These are phyloP conservation scores for Thuidium tamariscinum DNA, from an alignment of 225 moss, liverwort and hornwort genomes.

Conservation along the genomic window DNA sequence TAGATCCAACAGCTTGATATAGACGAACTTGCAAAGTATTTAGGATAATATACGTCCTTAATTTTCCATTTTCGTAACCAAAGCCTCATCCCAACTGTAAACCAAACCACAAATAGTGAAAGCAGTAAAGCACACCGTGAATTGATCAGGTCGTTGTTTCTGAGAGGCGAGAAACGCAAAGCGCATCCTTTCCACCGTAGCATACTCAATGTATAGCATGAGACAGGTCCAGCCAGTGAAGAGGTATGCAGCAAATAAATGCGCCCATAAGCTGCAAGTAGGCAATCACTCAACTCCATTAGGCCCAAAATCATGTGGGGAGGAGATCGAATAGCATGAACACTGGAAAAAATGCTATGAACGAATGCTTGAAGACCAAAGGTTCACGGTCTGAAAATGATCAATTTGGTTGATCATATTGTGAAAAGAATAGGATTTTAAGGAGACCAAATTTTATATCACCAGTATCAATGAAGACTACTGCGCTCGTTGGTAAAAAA, in stretches of 20 bases:
- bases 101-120: not conserved
- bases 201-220: constrained; percentile 64
- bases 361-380: not conserved
- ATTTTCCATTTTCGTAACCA: not conserved
- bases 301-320: not conserved
- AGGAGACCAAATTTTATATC: not conserved
- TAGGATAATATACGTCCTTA: too few relatives aligned
- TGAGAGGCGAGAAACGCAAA: constrained; percentile 54
- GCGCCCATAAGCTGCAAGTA: constrained; percentile 62
- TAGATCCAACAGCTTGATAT: not conserved
- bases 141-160: constrained; percentile 63
- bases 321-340: not conserved
- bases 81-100: not conserved
- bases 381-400: not conserved
- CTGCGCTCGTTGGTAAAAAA: not conserved
- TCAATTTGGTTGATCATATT: too few relatives aligned
- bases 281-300: not conserved
- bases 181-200: constrained; percentile 57
- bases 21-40: not conserved
- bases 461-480: not conserved
- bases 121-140: constrained; percentile 32
- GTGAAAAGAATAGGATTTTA: not conserved
- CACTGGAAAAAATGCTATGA: not conserved
- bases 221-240: constrained; percentile 78
- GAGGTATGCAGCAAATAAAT: constrained; percentile 56